Conservation (phyloP, 805 yeast genomes). For the Saccharomycopsis capsularis region DNA sequence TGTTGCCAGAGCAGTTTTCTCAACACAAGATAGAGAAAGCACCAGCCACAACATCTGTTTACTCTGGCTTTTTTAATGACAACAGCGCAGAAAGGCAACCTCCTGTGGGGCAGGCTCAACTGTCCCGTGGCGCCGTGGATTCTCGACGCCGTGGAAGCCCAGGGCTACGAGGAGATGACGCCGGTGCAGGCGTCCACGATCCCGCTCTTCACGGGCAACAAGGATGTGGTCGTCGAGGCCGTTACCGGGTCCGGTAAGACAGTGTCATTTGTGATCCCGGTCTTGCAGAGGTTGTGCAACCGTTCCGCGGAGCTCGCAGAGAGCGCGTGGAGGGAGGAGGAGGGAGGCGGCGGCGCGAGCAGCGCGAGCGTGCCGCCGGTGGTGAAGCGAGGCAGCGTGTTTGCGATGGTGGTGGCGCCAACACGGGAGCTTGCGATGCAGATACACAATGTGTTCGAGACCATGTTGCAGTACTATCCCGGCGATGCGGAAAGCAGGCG, state of each 20-base stretch:
- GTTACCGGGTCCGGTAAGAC: conserved; percentile 99
- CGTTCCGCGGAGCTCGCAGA: conserved; percentile 27
- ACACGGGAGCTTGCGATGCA: conserved; percentile 66
- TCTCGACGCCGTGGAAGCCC: conserved; percentile 52
- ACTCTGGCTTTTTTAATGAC: too few species aligned
- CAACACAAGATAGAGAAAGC: too few species aligned
- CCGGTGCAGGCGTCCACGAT: conserved; percentile 96
- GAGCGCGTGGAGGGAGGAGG: too few species aligned
- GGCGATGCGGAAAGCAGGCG: conserved; percentile 29
- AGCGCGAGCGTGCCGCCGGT: conserved; percentile 22
- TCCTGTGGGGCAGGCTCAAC: conserved; percentile 12
- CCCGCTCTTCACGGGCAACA: conserved; percentile 74
- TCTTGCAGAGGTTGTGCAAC: conserved; percentile 55
- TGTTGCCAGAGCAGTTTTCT: too few species aligned
- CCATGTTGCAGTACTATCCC: conserved; percentile 52
- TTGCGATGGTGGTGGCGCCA: conserved; percentile 62
- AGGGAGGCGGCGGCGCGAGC: too few species aligned
- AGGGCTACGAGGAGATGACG: conserved; percentile 80
- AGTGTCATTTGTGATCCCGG: conserved; percentile 79
- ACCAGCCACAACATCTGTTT: too few species aligned
- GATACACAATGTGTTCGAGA: conserved; percentile 58
- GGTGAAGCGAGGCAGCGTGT: conserved; percentile 56
- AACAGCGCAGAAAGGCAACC: conserved; percentile 8
- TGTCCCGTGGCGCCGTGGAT: conserved; percentile 17
- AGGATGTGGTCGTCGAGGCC: conserved; percentile 95